Evolutionary conservation across 495 filamentous ascomycete genomes (phyloP), one percentile per base, ranked within the genome.

Genomic region (Penicillium samsonianum): DNA sequence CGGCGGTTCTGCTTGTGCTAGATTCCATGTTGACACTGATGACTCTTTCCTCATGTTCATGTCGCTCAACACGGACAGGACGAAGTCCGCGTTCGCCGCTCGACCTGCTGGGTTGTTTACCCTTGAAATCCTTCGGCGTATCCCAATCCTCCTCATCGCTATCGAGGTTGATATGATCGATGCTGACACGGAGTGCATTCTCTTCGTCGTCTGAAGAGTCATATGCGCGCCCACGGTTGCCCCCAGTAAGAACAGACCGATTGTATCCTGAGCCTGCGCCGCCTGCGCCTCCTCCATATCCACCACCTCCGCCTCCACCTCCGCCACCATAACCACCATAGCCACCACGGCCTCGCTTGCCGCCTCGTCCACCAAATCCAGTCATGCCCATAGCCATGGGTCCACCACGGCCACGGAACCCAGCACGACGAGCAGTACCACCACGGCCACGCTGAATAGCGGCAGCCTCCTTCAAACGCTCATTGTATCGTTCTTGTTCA

Each of bases 1-100:
- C 72, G 7, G 77, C 76, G 3, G 79, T 71, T 37, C 72, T 73
- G n/a, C 65, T 65, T 19, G 75, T 70, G 62, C 75, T 81, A 4
- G 79, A 78, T 50, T 83, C 80, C 64, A 79, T 80, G 52, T 80
- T 78, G 41, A 83, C 76, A 55, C 73, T 76, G 31, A 78, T 62
- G 11, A 69, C 63, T 17, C 80, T 72, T 42, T 82, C 80, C 48
- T 77, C 73, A 66, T 84, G 81, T 51, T 79, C 77, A 61, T 78
- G 71, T 57, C 79, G 73, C 50, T 78, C 72, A 28, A 82, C 69
- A 11, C 81, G 74, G 42, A 82, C 69, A 4, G 81, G 81, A 43
- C 71, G 67, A 48, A 82, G 65, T 4, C 42, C 52, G 70, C 74
- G 35, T 54, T 66, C 38, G 62, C 61, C n/a, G 41, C 44, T 16